These are phyloP conservation scores for Hypoxylon sp. DNA, from an alignment of 2,329 filamentous ascomycete species.

Conservation along the genomic window DNA sequence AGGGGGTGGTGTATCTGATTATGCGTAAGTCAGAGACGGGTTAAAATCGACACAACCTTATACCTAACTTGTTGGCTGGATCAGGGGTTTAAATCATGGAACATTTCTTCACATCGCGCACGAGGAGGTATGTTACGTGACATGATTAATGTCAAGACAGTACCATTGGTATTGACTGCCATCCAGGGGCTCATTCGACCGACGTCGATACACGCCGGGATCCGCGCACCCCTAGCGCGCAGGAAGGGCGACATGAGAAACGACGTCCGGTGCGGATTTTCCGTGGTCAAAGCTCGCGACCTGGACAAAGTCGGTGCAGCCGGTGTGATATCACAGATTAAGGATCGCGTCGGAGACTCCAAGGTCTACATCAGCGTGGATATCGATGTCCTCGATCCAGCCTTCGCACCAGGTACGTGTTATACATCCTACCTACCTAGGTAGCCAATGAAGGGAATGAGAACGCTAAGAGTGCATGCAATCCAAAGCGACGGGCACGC, in stretches of 20 bases:
- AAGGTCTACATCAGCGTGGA: conserved; percentile 78
- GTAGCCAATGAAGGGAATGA: too few species aligned
- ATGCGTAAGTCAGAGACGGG: conserved; percentile 55
- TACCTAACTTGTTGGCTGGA: too few species aligned
- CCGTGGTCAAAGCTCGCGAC: conserved; percentile 67
- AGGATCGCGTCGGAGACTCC: conserved; percentile 60
- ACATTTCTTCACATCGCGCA: conserved; percentile 70
- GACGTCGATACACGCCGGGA: conserved; percentile 68
- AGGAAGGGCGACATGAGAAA: conserved; percentile 62
- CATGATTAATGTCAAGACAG: too few species aligned
- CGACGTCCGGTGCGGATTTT: conserved; percentile 66
- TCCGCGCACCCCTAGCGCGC: conserved; percentile 61
- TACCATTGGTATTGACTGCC: neutral
- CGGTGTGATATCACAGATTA: conserved; percentile 71
- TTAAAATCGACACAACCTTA: too few species aligned
- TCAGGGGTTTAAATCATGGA: conserved; percentile 65
- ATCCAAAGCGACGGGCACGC: conserved; percentile 73
- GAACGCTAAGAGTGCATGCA: too few species aligned
- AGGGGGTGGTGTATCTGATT: conserved; percentile 66
- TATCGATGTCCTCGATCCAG: conserved; percentile 83
- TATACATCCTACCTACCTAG: too few species aligned
- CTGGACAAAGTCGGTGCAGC: conserved; percentile 74
- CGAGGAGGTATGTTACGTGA: conserved; percentile 55
- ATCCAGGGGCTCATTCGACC: conserved; percentile 62
- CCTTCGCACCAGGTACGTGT: conserved; percentile 62